Conservation (phyloP, 495 filamentous ascomycete genomes). For the Lasiosphaeria ovina region DNA sequence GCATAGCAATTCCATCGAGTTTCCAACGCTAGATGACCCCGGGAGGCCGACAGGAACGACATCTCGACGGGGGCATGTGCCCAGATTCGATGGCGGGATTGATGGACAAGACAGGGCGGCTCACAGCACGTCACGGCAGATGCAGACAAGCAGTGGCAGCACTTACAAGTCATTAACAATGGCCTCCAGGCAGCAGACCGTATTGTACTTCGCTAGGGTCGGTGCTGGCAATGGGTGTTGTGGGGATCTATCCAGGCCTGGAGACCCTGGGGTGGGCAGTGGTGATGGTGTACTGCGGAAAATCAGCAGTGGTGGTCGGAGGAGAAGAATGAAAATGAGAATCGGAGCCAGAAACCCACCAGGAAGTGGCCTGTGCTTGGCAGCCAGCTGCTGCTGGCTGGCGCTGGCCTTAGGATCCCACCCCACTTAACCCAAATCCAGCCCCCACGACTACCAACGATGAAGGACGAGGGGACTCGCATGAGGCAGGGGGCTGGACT, state of each 20-base stretch:
- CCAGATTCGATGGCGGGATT: conserved; percentile 41
- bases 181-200: conserved; percentile 31
- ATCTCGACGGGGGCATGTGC: conserved; percentile 39
- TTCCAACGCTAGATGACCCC: conserved; percentile 28
- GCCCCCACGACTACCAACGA: conserved; percentile 2
- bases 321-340: conserved; percentile 36
- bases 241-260: conserved; percentile 23
- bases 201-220: conserved; percentile 13
- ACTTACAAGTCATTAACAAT: conserved; percentile 42
- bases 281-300: conserved; percentile 37
- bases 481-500: neutral
- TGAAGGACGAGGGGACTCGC: no score
- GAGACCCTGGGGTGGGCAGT: conserved; percentile 33
- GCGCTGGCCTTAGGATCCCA: conserved; percentile 22
- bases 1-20: conserved; percentile 35
- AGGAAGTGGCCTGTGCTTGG: conserved; percentile 30
- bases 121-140: conserved; percentile 20
- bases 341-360: conserved; percentile 21
- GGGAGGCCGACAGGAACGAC: conserved; percentile 28
- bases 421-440: neutral
- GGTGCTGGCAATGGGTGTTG: conserved; percentile 21
- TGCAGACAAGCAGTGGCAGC: conserved; percentile 17
- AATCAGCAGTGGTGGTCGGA: conserved; percentile 34
- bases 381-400: conserved; percentile 16
- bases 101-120: conserved; percentile 37